Conservation (phyloP, 1,139 yeast genomes). For the Suhomyces maxii region DNA sequence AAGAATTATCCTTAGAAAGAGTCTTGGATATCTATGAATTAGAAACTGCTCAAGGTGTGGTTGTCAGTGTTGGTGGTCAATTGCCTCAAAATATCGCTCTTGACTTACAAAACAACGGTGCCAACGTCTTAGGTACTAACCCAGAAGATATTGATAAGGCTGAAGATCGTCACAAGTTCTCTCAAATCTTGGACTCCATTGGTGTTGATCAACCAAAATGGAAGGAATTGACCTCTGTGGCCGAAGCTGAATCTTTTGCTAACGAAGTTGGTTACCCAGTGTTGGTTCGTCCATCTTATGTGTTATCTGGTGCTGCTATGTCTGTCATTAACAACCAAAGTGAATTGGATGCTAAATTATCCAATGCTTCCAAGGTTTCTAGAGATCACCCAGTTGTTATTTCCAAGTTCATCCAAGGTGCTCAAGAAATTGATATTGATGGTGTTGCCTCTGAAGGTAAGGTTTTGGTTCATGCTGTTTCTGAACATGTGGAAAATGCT, state of each 20-base stretch:
- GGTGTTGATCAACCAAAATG: constrained; percentile 93
- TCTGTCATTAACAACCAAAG: constrained; percentile 77
- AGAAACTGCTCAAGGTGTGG: constrained; percentile 86
- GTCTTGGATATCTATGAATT: constrained; percentile 96
- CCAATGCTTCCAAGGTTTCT: constrained; percentile 88
- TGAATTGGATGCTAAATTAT: constrained; percentile 78
- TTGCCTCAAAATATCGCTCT: constrained; percentile 96
- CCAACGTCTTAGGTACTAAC: constrained; percentile 87
- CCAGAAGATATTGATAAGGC: constrained; percentile 97
- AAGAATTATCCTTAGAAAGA: constrained; percentile 92
- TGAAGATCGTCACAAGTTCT: constrained; percentile 97
- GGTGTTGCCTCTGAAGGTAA: constrained; percentile 90
- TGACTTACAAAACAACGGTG: constrained; percentile 76
- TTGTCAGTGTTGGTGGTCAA: constrained; percentile 97
- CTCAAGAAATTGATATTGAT: constrained; percentile 95
- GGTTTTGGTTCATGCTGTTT: constrained; percentile 90
- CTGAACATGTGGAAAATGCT: constrained; percentile 98
- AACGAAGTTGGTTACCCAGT: constrained; percentile 90
- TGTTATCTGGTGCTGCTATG: constrained; percentile 98
- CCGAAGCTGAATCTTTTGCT: constrained; percentile 85
- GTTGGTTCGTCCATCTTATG: constrained; percentile 95
- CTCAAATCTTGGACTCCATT: constrained; percentile 88
- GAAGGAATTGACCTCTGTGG: constrained; percentile 89
- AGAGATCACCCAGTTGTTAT: constrained; percentile 97
- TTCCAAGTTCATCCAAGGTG: constrained; percentile 92